Base-by-base conservation (phyloP, 176 grass and related monocot genomes). In the Panicum miliaceum region DNA sequence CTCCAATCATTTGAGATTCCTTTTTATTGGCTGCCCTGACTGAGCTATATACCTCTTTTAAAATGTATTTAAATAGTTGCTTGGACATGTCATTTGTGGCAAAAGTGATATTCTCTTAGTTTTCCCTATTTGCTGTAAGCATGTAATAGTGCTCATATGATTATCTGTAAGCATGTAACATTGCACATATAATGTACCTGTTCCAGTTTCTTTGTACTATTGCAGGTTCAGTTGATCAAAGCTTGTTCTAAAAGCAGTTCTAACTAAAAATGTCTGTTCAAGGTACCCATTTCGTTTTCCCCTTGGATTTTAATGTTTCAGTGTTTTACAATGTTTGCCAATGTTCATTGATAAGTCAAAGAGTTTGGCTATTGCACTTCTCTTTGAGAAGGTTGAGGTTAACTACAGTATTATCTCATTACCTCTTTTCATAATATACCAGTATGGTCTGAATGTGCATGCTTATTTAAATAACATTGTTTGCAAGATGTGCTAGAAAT, bases 151-250 rank as follows among this genome's bases (percentile, higher is more conserved):
- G 1, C 20, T 67, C 45, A 15, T 68, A 76, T 14, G 19, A 64
- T 74, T 16, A 47, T 16, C 6, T 66, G 38, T 47, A 71, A 73
- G 37, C 27, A 53, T 74, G 27, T 54, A 75, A 76, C 27, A 84
- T 59, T 10, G 1, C 27, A 60, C 26, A n/a, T 77, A 69, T 20
- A 36, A 54, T 48, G 6, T 73, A 89, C 26, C 32, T n/a, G 77
- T 51, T 69, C 20, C 19, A 47, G 45, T 83, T 60, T 66, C 40
- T 79, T 79, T 86, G 27, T 73, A 78, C 34, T 73, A 12, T 82
- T 82, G 58, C 84, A 90, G 80, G 84, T 83, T 43, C 22, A 47
- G 40, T 67, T 86, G 73, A 34, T 73, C 54, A 27, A n/a, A 77
- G 14, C 26, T 57, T 68, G 41, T 73, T 58, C 71, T 15, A 40